A percentile compares a stretch with the other conserved stretches of the same genome.
Evolutionary conservation across 257 asterid genomes (phyloP).

Genomic region (Scutellaria minor): DNA sequence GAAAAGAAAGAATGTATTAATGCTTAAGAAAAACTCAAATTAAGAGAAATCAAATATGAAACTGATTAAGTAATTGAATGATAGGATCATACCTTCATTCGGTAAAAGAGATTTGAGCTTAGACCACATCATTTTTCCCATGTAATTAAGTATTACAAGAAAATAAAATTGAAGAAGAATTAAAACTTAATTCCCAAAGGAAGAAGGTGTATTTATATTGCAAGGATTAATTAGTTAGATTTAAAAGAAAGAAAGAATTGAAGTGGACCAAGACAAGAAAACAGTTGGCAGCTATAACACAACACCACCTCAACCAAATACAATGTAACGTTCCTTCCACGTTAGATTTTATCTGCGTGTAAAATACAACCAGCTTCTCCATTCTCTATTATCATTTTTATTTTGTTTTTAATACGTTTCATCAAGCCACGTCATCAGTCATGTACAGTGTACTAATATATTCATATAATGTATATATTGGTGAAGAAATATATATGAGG

Average conservation of each 20-base stretch:
- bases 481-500: no score
- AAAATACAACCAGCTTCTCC: not conserved
- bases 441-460: no score
- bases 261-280: conserved; percentile 23
- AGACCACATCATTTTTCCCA: conserved; percentile 37
- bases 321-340: conserved; percentile 38
- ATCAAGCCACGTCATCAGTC: no score
- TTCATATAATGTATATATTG: no score
- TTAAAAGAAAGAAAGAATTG: conserved; percentile 23
- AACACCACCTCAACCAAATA: conserved; percentile 30
- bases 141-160: not conserved
- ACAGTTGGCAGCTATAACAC: conserved; percentile 25
- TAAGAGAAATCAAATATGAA: no score
- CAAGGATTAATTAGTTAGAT: not conserved
- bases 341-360: conserved; percentile 43
- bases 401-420: no score
- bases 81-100: conserved; percentile 42
- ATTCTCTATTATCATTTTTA: no score
- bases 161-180: not conserved
- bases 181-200: conserved; percentile 18
- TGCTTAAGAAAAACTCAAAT: no score
- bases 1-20: no score
- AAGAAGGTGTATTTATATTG: conserved; percentile 29
- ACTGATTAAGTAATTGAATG: not conserved
- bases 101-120: conserved; percentile 38